Conservation (phyloP, 257 asterid species). For the Ilex aquifolium region DNA sequence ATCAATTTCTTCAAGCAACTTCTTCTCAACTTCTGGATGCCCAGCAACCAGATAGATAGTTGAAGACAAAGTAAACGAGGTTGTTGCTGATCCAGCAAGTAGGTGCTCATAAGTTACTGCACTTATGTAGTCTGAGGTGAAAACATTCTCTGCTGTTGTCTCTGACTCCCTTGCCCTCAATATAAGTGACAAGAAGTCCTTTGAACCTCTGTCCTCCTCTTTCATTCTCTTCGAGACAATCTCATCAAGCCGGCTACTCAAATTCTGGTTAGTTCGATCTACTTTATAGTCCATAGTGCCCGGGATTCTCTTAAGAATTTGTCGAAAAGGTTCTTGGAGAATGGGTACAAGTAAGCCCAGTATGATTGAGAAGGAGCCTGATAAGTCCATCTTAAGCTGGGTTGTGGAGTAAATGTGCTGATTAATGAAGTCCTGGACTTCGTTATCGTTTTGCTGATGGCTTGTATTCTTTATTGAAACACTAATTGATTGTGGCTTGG, state of each 20-base stretch:
- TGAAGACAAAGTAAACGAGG: conserved; percentile 77
- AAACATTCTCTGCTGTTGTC: conserved; percentile 42
- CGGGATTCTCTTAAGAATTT: conserved; percentile 71
- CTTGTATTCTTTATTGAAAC: conserved; percentile 9
- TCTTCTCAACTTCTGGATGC: conserved; percentile 63
- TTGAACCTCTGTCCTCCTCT: conserved; percentile 37
- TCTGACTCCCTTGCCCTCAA: conserved; percentile 60
- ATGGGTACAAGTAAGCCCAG: conserved; percentile 71
- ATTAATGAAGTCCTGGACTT: conserved; percentile 64
- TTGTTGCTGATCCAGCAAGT: conserved; percentile 90
- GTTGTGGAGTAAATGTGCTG: conserved; percentile 89
- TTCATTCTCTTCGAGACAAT: conserved; percentile 54
- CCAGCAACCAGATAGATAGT: conserved; percentile 64
- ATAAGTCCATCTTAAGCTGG: conserved; percentile 90
- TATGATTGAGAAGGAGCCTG: conserved; percentile 80
- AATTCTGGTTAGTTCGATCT: conserved; percentile 51
- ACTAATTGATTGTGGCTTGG: conserved; percentile 35
- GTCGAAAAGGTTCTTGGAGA: conserved; percentile 86
- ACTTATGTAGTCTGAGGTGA: conserved; percentile 68
- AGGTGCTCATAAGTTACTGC: conserved; percentile 94
- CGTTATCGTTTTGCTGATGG: conserved; percentile 23
- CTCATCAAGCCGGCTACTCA: conserved; percentile 49
- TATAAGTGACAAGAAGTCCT: conserved; percentile 73
- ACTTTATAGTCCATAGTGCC: conserved; percentile 86
- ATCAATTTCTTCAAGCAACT: conserved; percentile 68